Evolutionary conservation across 495 filamentous ascomycete genomes (phyloP), one percentile per base, ranked within the genome.

Genomic region (Wilcoxina mikolae): DNA sequence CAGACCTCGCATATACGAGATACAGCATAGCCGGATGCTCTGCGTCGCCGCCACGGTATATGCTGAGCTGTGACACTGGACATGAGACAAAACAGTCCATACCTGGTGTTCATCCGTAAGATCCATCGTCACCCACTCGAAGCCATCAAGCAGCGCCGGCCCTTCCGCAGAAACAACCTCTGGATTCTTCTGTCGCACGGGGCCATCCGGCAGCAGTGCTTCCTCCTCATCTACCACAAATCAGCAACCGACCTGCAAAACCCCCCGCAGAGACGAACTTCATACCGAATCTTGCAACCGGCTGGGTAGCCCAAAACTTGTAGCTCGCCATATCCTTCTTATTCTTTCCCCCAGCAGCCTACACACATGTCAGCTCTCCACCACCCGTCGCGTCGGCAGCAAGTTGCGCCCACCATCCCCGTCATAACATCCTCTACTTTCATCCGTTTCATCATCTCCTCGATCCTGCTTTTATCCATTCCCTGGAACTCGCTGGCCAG

Each of bases 241-340:
- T 63, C 26, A 63, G 55, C 12, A 10, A 15, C 26, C 39, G 18
- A 15, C 15, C 3, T 20, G 10, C 28, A 12, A 50, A n/a, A 46
- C 15, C 25, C 20, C 15, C 35, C 35, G 20, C 12, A 39, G 35
- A 3, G 43, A 18, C 23, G 43, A 18, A 46, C 22, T 24, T 3
- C 46, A 61, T 62, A 64, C 78, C 81, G 59, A 95, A 95, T 53
- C 80, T 79, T 9, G 86, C 84, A 27, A 98, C 91, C 0, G 91
- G 91, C 67, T 98, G 91, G 29, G 91, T 96, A 66, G 84, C 80
- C 91, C 91, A 98, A 69, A 98, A 98, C 69, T 93, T 95, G 75
- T 95, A 94, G 27, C 81, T 82, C 3, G 79, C 89, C 87, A 95
- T 94, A 60, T 95, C 90, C 69, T 94, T 95, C 59, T 79, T 78